These are phyloP conservation scores for Xerocomus brunneocitrinus DNA, from an alignment of 768 basidiomycete species.

Conservation along the genomic window DNA sequence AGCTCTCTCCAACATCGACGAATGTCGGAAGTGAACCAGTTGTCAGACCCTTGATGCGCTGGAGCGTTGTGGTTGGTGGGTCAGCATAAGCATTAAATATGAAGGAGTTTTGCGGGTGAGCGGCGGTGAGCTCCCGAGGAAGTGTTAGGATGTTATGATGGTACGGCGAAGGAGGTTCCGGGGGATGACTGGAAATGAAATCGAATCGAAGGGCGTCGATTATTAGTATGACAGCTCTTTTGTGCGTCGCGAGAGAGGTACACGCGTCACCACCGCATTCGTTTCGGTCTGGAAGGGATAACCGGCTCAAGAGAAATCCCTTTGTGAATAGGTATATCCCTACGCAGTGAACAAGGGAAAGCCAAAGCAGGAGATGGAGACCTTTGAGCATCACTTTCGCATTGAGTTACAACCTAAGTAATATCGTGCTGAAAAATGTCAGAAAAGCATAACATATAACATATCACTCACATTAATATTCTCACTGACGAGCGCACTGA, in stretches of 20 bases:
- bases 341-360: conserved; percentile 63
- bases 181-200: conserved; percentile 72
- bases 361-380: conserved; percentile 44
- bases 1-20: conserved; percentile 89
- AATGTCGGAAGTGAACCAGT: conserved; percentile 96
- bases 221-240: conserved; percentile 76
- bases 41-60: conserved; percentile 91
- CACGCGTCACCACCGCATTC: conserved; percentile 54
- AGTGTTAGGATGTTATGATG: conserved; percentile 83
- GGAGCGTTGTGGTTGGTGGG: conserved; percentile 92
- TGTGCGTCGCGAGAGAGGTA: conserved; percentile 53
- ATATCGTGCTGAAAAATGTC: not conserved
- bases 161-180: conserved; percentile 52
- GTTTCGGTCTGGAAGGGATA: conserved; percentile 26
- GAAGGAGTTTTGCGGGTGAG: conserved; percentile 68
- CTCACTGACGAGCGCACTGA: not conserved
- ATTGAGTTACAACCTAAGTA: not conserved
- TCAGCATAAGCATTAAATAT: conserved; percentile 89
- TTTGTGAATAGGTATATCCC: conserved; percentile 88
- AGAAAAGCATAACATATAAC: not conserved
- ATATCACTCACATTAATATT: not conserved
- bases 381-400: conserved; percentile 18
- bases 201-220: conserved; percentile 94
- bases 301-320: conserved; percentile 85
- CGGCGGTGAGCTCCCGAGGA: conserved; percentile 64